Evolutionary conservation across 306 rosid genomes (phyloP), one percentile per base, ranked within the genome.

Genomic region (Bauhinia variegata): DNA sequence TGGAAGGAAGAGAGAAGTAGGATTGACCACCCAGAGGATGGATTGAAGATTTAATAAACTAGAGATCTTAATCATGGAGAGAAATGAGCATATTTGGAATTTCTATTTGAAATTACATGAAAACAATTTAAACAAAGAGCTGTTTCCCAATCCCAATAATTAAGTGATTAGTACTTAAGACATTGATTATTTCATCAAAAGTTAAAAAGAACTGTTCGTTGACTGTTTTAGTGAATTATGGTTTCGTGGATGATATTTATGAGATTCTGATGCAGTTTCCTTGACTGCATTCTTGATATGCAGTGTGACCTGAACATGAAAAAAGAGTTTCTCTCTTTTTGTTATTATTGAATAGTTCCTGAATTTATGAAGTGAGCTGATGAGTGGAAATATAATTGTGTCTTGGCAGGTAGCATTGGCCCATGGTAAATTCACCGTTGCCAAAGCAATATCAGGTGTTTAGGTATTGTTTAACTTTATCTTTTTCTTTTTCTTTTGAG

Each of bases 371-470:
- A 11, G 3, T 17, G 39, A 72, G 39, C 68, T 79, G 70, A 77
- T 70, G 42, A 11, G 51, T 46, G 63, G 60, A 54, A 30, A 44
- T 52, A 18, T 2, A 41, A 31, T 55, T 17, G 7, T 56, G 31
- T 54, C 44, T 54, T 84, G 36, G 51, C 86, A 92, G 98, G 96
- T 15, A 92, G 96, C 54, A 92, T 92, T 92, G 91, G 98, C 98
- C 6, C 98, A 92, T 76, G 98, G 98, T 11, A 92, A 92, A 79
- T 92, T 96, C 1, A 92, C 98, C 0, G 96, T 92, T 16, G 98
- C 89, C 49, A 89, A 92, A 76, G 98, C 98, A 60, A 89, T 92
- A 75, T 92, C 98, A 16, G 98, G 98, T 64, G 96, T 92, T 73
- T 96, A 92, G 98, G 96, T 82, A 82, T 39, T 60, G 44, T 54